These are phyloP conservation scores for Daedaleopsis sinensis DNA, from an alignment of 768 basidiomycete genomes.

Conservation along the genomic window DNA sequence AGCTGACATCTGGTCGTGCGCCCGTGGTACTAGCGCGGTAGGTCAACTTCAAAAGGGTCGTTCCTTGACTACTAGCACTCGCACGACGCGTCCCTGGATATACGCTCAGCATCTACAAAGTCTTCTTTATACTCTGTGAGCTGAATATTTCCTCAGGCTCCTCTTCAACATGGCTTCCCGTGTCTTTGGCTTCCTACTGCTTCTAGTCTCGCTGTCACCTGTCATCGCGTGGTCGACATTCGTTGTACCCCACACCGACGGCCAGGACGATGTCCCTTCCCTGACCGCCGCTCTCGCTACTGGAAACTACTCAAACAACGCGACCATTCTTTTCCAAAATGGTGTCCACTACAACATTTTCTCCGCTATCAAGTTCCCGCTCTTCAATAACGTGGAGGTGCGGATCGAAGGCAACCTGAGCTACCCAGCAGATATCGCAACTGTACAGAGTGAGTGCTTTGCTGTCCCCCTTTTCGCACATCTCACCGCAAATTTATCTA, in stretches of 20 bases:
- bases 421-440: constrained; percentile 53
- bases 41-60: too few species aligned
- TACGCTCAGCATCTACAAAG: background rate
- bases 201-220: constrained; percentile 2
- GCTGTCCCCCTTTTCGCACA: too few species aligned
- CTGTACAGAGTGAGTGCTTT: constrained; percentile 45
- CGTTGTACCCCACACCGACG: constrained; percentile 49
- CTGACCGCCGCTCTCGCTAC: constrained; percentile 45
- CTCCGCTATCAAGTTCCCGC: constrained; percentile 59
- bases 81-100: background rate
- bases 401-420: constrained; percentile 59
- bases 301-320: constrained; percentile 32
- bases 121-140: background rate
- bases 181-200: background rate
- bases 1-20: too few species aligned
- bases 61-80: too few species aligned
- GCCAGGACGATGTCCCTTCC: constrained; percentile 55
- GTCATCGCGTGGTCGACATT: constrained; percentile 50
- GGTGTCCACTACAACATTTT: constrained; percentile 64
- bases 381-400: constrained; percentile 58
- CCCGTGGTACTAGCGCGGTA: too few species aligned
- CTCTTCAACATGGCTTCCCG: background rate
- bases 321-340: constrained; percentile 59
- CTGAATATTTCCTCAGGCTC: too few species aligned
- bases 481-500: background rate